A percentile compares a stretch with the other conserved stretches of the same genome.
Conservation (phyloP, 2,329 filamentous ascomycete species). For the Epichloe coenophiala region DNA sequence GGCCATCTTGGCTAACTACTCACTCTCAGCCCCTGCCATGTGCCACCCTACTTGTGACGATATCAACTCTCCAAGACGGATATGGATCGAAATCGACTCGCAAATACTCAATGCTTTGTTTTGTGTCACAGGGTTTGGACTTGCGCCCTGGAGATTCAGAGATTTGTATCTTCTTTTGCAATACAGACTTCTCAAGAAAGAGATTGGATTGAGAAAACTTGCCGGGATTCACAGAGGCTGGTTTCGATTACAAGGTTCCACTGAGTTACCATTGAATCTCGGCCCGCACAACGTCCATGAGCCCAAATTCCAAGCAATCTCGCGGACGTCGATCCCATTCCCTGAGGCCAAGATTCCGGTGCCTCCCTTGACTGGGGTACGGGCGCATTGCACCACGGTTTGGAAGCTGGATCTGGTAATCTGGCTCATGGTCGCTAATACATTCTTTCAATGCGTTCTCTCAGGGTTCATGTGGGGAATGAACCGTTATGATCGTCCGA, state of each 20-base stretch:
- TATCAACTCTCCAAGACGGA: constrained; percentile 61
- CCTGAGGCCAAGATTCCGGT: constrained; percentile 51
- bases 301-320: constrained; percentile 25
- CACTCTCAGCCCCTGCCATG: constrained; percentile 45
- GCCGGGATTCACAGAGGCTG: constrained; percentile 63
- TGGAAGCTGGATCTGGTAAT: constrained; percentile 75
- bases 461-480: constrained; percentile 75
- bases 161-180: constrained; percentile 62
- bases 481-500: constrained; percentile 59
- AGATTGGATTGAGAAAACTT: constrained; percentile 48
- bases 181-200: constrained; percentile 42
- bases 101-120: constrained; percentile 72
- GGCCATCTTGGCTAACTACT: not conserved
- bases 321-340: constrained; percentile 36
- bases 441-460: constrained; percentile 59
- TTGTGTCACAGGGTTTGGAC: constrained; percentile 74
- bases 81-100: constrained; percentile 76
- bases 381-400: constrained; percentile 49
- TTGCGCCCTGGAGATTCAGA: constrained; percentile 73
- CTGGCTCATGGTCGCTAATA: constrained; percentile 69
- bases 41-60: constrained; percentile 56
- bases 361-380: constrained; percentile 55
- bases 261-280: constrained; percentile 38
- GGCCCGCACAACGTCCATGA: constrained; percentile 39
- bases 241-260: constrained; percentile 59